A percentile compares a stretch with the other conserved stretches of the same genome.
Conservation (phyloP, 352 stramenopile genomes). For the Phytophthora fragariae region DNA sequence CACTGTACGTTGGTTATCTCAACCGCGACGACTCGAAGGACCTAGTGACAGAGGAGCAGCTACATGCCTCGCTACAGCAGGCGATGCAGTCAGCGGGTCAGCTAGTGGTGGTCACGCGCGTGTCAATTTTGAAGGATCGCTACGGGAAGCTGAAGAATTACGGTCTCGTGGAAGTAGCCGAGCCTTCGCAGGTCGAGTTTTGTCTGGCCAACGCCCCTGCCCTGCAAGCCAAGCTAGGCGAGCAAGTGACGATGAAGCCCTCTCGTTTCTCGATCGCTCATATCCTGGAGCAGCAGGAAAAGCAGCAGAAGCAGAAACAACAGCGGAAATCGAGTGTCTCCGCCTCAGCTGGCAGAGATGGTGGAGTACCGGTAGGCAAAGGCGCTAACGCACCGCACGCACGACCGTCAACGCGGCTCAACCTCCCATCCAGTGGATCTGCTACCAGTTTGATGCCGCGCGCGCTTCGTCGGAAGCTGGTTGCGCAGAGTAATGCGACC, state of each 20-base stretch:
- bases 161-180: conserved; percentile 59
- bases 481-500: conserved; percentile 32
- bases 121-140: conserved; percentile 67
- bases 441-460: conserved; percentile 63
- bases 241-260: conserved; percentile 62
- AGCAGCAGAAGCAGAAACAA: conserved; percentile 49
- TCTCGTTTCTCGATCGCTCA: conserved; percentile 72
- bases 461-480: conserved; percentile 46
- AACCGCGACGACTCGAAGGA: conserved; percentile 41
- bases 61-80: conserved; percentile 51
- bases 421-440: conserved; percentile 29
- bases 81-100: conserved; percentile 42
- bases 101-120: conserved; percentile 49
- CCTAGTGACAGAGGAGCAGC: conserved; percentile 44
- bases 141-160: conserved; percentile 74
- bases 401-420: conserved; percentile 41
- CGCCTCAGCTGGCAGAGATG: background rate
- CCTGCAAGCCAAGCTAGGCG: conserved; percentile 48
- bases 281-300: conserved; percentile 67
- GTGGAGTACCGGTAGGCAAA: conserved; percentile 18
- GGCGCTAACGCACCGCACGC: conserved; percentile 24
- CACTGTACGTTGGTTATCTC: conserved; percentile 65
- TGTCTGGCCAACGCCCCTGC: conserved; percentile 42
- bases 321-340: conserved; percentile 23
- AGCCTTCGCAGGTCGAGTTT: conserved; percentile 37